Evolutionary conservation across 305 asterid species (phyloP).

Genomic region (Fraxinus xanthoxyloides): DNA sequence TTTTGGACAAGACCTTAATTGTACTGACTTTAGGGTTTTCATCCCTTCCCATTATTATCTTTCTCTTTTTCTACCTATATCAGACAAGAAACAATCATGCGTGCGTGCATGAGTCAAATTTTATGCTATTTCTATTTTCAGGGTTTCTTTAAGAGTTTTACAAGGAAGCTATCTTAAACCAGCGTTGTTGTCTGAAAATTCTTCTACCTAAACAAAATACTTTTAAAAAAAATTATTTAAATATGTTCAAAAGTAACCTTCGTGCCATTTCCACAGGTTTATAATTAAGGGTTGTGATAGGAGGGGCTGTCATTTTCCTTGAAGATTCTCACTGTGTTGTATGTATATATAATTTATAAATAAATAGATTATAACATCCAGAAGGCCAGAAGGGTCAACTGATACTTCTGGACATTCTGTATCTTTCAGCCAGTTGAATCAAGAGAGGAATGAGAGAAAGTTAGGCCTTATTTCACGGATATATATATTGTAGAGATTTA

Average conservation of each 20-base stretch:
- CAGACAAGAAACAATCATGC: neutral
- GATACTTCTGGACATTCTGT: constrained; percentile 1
- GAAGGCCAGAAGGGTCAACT: neutral
- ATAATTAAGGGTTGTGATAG: neutral
- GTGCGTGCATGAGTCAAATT: neutral
- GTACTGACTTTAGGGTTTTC: neutral
- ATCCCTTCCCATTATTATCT: neutral
- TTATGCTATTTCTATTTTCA: neutral
- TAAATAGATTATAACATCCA: neutral
- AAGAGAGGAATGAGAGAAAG: neutral
- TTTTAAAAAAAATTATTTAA: neutral
- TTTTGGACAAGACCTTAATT: constrained; percentile 23
- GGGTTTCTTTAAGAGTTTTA: neutral
- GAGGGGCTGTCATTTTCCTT: constrained; percentile 13
- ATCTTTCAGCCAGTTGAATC: neutral
- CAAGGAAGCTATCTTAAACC: too few relatives aligned
- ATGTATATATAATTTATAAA: neutral
- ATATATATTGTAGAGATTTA: neutral
- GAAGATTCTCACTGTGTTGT: constrained; percentile 6
- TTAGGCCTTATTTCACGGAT: neutral
- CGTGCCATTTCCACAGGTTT: neutral
- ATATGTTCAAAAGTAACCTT: neutral
- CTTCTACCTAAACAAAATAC: neutral
- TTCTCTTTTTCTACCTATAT: neutral
- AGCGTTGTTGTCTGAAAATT: neutral